A percentile compares a stretch with the other conserved stretches of the same genome.
These are phyloP conservation scores for Cutaneotrichosporon cavernicola DNA, from an alignment of 1,284 basidiomycete genomes.

Conservation along the genomic window DNA sequence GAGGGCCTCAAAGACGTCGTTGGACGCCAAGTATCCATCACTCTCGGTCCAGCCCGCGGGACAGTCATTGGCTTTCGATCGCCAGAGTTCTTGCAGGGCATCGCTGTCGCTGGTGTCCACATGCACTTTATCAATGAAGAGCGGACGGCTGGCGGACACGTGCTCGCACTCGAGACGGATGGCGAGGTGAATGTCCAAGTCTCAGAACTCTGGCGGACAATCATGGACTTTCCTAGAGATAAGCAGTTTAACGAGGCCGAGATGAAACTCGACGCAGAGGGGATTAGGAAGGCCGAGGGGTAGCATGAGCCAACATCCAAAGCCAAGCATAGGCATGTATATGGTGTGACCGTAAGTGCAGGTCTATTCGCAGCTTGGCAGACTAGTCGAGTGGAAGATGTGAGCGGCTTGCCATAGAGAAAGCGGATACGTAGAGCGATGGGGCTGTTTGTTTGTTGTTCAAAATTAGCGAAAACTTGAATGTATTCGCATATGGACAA, in stretches of 20 bases:
- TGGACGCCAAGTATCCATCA: slow-evolving; percentile 14
- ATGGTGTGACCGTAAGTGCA: too few species aligned
- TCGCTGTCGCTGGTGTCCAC: slow-evolving; percentile 23
- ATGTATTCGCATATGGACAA: too few species aligned
- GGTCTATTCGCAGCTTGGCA: too few species aligned
- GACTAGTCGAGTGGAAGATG: too few species aligned
- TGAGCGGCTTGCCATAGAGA: too few species aligned
- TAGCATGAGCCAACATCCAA: neutral
- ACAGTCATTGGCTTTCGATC: slow-evolving; percentile 23
- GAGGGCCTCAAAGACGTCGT: slow-evolving; percentile 19
- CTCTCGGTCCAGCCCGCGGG: slow-evolving; percentile 12
- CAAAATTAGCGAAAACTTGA: too few species aligned
- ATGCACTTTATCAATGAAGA: slow-evolving; percentile 26
- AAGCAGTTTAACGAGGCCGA: slow-evolving; percentile 20
- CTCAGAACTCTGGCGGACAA: slow-evolving; percentile 13
- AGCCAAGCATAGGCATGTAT: too few species aligned
- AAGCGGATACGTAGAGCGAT: too few species aligned
- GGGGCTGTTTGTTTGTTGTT: too few species aligned
- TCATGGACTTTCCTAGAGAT: slow-evolving; percentile 20
- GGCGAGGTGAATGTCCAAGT: slow-evolving; percentile 21
- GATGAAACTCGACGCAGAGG: slow-evolving; percentile 17
- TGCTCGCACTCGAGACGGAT: slow-evolving; percentile 24
- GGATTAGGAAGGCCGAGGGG: slow-evolving; percentile 20
- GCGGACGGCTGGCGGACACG: slow-evolving; percentile 18
- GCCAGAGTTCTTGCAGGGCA: slow-evolving; percentile 21